Evolutionary conservation across 495 filamentous ascomycete species (phyloP).

Genomic region (Xylaria telfairii): DNA sequence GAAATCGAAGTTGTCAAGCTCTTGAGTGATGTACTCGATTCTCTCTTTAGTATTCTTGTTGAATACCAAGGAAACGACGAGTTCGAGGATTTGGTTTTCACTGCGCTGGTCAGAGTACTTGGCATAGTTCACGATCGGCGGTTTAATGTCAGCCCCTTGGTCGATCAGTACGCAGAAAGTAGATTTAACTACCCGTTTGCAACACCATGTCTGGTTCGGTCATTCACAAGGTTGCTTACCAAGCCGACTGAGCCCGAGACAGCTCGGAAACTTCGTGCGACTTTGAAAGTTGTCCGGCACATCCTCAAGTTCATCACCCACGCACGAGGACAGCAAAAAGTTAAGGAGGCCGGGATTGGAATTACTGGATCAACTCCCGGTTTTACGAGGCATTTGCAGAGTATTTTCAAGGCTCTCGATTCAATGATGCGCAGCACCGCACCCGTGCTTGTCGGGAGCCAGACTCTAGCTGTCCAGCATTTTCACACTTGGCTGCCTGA

Average conservation of each 20-base stretch:
- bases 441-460: conserved; percentile 86
- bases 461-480: conserved; percentile 94
- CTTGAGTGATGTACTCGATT: conserved; percentile 86
- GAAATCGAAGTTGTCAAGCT: conserved; percentile 98
- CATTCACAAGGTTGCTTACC: conserved; percentile 80
- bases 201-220: conserved; percentile 87
- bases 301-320: conserved; percentile 95
- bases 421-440: conserved; percentile 85
- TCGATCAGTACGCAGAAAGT: conserved; percentile 88
- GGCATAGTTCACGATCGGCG: conserved; percentile 93
- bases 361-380: conserved; percentile 76
- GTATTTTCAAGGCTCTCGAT: conserved; percentile 89
- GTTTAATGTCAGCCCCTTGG: conserved; percentile 87
- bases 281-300: conserved; percentile 93
- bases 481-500: conserved; percentile 97
- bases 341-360: conserved; percentile 87
- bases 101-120: conserved; percentile 84
- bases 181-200: conserved; percentile 94
- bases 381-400: conserved; percentile 83
- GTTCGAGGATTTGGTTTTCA: conserved; percentile 91
- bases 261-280: conserved; percentile 83
- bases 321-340: conserved; percentile 83
- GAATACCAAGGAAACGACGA: conserved; percentile 89
- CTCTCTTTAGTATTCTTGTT: conserved; percentile 87
- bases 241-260: conserved; percentile 80